Evolutionary conservation across 1,284 basidiomycete genomes (phyloP), one percentile per base, ranked within the genome.

Genomic region (Trametes sp.): DNA sequence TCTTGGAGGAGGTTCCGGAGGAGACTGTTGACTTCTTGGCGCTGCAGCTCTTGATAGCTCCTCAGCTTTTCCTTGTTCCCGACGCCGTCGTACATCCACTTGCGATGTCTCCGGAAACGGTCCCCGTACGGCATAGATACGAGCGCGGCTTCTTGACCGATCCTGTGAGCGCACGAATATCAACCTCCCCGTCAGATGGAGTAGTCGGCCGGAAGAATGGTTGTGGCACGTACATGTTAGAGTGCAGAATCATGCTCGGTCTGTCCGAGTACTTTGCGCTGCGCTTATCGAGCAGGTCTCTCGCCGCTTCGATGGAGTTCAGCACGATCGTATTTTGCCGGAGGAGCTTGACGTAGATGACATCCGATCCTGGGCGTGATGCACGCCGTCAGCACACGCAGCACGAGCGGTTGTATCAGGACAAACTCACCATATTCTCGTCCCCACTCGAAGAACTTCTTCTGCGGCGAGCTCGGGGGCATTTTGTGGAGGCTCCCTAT

Each of bases 251-350:
- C 36, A 74, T 68, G 8, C 57, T 62, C 3, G 77, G 77, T 45
- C 81, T 67, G 63, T 74, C 75, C 2, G 80, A 81, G 62, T 80
- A 80, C 57, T 75, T 76, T 2, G 74, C 63, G 14, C 79, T 76
- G 13, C 78, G 70, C 66, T 78, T 80, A 35, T 79, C 80, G 57
- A 82, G 63, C 19, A 82, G 69, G 10, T 82, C 81, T 10, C 69
- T 64, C 5, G 78, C 75, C 0, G 74, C 73, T 54, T 75, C 65
- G 3, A 66, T 57, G 4, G 77, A 75, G 66, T 79, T 78, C 21
- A 82, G 51, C 42, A 82, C 66, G 33, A 82, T 61, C 29, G 77
- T 73, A 5, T 75, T 71, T 4, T 66, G 72, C 1, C 75, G 76
- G 41, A 78, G 70, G 23, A 77, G 29, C n/a, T 51, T 35, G 11